Percentiles rank a stretch among this genome's conserved stretches.
Evolutionary conservation across 1,284 basidiomycete species (phyloP).

Genomic region (Tetrapyrgos nigripes): DNA sequence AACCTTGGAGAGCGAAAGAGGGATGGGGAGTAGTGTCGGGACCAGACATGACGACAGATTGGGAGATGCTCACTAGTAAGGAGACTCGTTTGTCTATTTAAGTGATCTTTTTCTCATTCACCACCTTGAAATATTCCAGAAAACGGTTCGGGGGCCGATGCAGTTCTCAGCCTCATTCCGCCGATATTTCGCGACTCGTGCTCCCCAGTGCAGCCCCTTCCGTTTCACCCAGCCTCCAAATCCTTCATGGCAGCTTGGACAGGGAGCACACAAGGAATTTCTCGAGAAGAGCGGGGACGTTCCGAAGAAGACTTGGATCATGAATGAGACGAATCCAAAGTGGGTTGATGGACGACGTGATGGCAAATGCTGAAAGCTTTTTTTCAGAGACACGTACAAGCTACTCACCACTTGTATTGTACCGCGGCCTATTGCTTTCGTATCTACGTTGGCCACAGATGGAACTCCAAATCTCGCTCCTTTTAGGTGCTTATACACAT

Average conservation of each 20-base stretch:
- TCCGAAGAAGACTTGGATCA: slow-evolving; percentile 54
- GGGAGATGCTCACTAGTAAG: too few species aligned
- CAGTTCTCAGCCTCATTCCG: background rate
- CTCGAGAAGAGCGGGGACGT: slow-evolving; percentile 36
- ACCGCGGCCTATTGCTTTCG: slow-evolving; percentile 78
- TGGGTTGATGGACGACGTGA: slow-evolving; percentile 20
- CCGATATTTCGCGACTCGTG: slow-evolving; percentile 30
- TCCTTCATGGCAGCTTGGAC: slow-evolving; percentile 60
- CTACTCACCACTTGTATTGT: slow-evolving; percentile 73
- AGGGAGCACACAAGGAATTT: slow-evolving; percentile 44
- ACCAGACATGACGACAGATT: background rate
- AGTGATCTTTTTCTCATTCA: too few species aligned
- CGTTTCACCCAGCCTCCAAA: slow-evolving; percentile 52
- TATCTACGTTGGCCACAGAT: slow-evolving; percentile 64
- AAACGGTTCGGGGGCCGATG: background rate
- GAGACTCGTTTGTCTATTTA: too few species aligned
- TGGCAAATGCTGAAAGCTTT: background rate
- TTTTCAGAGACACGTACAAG: slow-evolving; percentile 52
- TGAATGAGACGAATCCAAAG: slow-evolving; percentile 39
- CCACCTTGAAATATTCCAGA: too few species aligned
- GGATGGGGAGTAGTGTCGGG: background rate
- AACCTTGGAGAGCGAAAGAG: slow-evolving; percentile 45
- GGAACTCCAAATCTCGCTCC: slow-evolving; percentile 73
- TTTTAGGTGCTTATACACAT: slow-evolving; percentile 52
- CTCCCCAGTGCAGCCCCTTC: slow-evolving; percentile 39